phyloP scores from a whole-genome alignment of 164 flowering plant species.

The Piper longum region DNA sequence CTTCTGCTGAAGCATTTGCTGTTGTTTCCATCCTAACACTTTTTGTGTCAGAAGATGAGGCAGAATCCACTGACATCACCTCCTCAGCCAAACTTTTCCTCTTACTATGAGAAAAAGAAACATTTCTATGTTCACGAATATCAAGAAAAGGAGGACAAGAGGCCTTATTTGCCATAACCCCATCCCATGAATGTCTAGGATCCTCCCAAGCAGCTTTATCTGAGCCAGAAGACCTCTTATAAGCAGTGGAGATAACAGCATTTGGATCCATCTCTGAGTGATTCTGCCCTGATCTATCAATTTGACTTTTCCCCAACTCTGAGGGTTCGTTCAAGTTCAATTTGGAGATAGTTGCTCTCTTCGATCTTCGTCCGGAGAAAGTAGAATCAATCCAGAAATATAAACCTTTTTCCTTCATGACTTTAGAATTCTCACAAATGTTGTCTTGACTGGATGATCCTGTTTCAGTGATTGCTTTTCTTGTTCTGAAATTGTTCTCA shows the following conservation, averaged over 20 bases:
- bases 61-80: conserved; percentile 2
- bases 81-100: conserved; percentile 6
- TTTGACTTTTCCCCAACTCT: not conserved
- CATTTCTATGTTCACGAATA: not conserved
- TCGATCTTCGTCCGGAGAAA: conserved; percentile 5
- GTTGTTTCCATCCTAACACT: not conserved
- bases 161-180: conserved; percentile 7
- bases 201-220: conserved; percentile 10
- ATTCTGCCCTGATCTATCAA: not conserved
- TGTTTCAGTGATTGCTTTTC: not conserved
- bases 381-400: conserved; percentile 3
- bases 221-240: conserved; percentile 7
- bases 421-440: not conserved
- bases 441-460: not conserved
- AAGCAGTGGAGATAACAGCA: conserved; percentile 1
- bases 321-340: not conserved
- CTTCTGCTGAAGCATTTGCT: conserved; percentile 4
- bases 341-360: not conserved
- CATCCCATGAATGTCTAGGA: conserved; percentile 12
- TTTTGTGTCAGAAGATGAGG: conserved; percentile 5
- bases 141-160: conserved; percentile 4
- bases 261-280: conserved; percentile 1
- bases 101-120: conserved; percentile 4
- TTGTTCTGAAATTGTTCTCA: not conserved
- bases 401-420: conserved; percentile 4